These are phyloP conservation scores for Daldinia vernicosa DNA, from an alignment of 495 filamentous ascomycete species.

Conservation along the genomic window DNA sequence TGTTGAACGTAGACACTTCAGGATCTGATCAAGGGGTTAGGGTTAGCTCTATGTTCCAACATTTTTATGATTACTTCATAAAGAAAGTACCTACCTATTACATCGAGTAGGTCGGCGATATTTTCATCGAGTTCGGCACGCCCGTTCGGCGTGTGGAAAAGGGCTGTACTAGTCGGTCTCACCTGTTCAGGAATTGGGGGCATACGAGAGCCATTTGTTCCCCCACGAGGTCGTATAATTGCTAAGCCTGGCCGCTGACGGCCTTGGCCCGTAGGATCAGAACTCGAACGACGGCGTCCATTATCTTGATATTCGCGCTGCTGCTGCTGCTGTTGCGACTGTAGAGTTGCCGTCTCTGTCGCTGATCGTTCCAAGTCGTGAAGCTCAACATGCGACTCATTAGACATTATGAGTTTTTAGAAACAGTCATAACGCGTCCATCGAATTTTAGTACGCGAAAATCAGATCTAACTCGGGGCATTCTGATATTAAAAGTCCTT, in stretches of 20 bases:
- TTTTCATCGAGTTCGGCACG: slow-evolving; percentile 62
- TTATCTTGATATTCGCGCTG: slow-evolving; percentile 6
- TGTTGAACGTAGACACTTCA: slow-evolving; percentile 76
- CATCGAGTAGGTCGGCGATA: slow-evolving; percentile 75
- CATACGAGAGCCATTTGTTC: slow-evolving; percentile 28
- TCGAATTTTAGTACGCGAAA: slow-evolving; percentile 11
- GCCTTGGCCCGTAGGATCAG: slow-evolving; percentile 37
- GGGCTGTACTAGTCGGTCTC: slow-evolving; percentile 39
- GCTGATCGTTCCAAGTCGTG: slow-evolving; percentile 23
- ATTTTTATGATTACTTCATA: background rate
- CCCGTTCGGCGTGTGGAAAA: slow-evolving; percentile 47
- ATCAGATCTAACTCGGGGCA: slow-evolving; percentile 23
- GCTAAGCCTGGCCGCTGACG: slow-evolving; percentile 38
- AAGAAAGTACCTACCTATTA: slow-evolving; percentile 65
- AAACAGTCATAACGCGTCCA: slow-evolving; percentile 11
- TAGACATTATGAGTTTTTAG: slow-evolving; percentile 31
- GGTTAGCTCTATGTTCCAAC: slow-evolving; percentile 8
- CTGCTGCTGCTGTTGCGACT: background rate
- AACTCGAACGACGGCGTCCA: slow-evolving; percentile 40
- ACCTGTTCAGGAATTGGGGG: slow-evolving; percentile 28
- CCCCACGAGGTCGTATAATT: slow-evolving; percentile 37
- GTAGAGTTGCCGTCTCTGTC: slow-evolving; percentile 20
- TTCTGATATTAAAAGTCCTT: slow-evolving; percentile 12
- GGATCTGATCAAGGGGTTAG: slow-evolving; percentile 62
- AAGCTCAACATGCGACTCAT: slow-evolving; percentile 27